phyloP scores from a whole-genome alignment of 179 eudicot species.

The Beta macrorhiza region DNA sequence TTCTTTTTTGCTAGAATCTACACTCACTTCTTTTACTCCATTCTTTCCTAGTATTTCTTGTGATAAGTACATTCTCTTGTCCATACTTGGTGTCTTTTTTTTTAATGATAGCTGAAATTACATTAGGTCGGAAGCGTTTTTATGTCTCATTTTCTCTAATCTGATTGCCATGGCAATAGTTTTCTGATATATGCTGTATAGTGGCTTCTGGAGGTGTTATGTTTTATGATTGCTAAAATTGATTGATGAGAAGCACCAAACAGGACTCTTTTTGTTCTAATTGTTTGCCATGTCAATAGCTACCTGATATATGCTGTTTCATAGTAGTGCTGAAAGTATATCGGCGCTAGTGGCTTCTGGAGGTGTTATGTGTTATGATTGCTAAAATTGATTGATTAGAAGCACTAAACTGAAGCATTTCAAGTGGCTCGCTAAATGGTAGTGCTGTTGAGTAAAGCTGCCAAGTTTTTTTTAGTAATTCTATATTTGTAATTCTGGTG shows the following conservation, averaged over 20 bases:
- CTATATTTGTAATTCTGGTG: not conserved
- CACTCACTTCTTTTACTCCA: not conserved
- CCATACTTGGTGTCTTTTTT: not conserved
- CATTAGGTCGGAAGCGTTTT: not conserved
- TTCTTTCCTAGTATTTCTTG: not conserved
- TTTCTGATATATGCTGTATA: not conserved
- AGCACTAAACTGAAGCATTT: not conserved
- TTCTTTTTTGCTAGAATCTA: not conserved
- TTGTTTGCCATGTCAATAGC: not conserved
- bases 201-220: not conserved
- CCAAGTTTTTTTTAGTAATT: not conserved
- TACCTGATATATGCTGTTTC: not conserved
- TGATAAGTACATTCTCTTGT: not conserved
- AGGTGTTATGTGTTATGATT: not conserved
- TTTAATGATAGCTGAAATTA: not conserved
- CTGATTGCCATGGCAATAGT: not conserved
- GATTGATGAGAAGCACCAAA: not conserved
- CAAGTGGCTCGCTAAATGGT: not conserved
- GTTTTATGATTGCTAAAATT: not conserved
- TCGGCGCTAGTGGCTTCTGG: not conserved
- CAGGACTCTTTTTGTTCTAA: not conserved
- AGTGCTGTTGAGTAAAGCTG: not conserved
- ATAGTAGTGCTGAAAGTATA: too few species aligned
- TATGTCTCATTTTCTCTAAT: not conserved
- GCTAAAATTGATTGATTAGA: not conserved